Base-by-base conservation (phyloP, 176 grass and related monocot species). In the Microstegium vimineum region DNA sequence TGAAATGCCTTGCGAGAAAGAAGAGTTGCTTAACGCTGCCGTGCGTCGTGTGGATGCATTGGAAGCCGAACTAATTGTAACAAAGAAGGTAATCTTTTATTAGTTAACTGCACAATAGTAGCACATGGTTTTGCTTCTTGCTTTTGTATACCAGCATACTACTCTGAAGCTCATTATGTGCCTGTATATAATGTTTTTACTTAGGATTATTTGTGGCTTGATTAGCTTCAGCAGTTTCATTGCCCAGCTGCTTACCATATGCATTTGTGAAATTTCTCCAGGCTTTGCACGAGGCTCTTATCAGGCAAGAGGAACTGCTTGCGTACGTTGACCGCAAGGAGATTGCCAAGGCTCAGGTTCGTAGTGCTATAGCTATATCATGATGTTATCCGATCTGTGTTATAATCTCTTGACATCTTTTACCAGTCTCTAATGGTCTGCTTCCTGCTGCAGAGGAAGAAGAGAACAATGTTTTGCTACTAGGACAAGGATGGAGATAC, bases 41-140 rank as follows among this genome's bases (percentile, higher is more conserved):
- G 89, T 99, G n/a, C 61, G 78, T 16, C 92, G 96, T 5, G 90
- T 99, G 57, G 96, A 99, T 90, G 96, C 96, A 80, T 81, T 99
- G n/a, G 96, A 99, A 82, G 96, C 96, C 0, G 96, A 99, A 46
- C 96, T 99, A 51, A 99, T 99, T 28, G 96, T 95, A 75, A 95
- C 96, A n/a, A 99, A 99, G 77, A 99, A 99, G 96, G 96, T 94
- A 88, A 70, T 49, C 63, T 63, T 35, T 34, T 76, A 22, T 60
- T 34, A 76, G 23, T 41, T 41, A 41, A 49, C 4, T 80, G 51
- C 42, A 56, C 28, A 35, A 62, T 69, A 1, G n/a, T 64, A 3
- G 13, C 38, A 45, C 10, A 33, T 22, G 13, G 37, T 38, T 36
- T 79, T 52, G n/a, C 33, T 83, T 71, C 11, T 46, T 11, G 16